phyloP scores from a whole-genome alignment of 2,329 filamentous ascomycete species.

The Aspergillus cejpii region DNA sequence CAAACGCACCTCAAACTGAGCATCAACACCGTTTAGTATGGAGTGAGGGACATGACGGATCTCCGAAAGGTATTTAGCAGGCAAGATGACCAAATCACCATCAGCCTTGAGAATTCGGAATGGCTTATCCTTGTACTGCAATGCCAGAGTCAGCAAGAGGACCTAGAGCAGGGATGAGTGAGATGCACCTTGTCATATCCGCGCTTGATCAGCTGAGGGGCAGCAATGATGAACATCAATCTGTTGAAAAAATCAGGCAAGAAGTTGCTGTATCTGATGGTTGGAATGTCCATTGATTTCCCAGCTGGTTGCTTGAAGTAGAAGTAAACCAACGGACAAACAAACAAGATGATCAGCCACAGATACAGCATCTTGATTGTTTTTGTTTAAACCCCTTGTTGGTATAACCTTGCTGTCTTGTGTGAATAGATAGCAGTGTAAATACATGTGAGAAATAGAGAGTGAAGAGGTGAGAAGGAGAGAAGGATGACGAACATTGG shows the following conservation, averaged over 20 bases:
- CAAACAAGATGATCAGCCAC: not conserved
- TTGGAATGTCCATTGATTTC: conserved; percentile 15
- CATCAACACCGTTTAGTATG: conserved; percentile 23
- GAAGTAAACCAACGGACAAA: not conserved
- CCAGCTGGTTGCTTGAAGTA: not conserved
- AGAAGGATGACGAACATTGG: not conserved
- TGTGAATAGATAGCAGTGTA: too few species aligned
- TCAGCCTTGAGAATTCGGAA: conserved; percentile 27
- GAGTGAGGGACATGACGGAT: conserved; percentile 16
- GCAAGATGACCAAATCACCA: conserved; percentile 25
- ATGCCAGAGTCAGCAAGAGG: conserved; percentile 1
- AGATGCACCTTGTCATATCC: conserved; percentile 23
- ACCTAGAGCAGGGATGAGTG: not conserved
- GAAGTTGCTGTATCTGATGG: conserved; percentile 15
- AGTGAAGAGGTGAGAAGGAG: not conserved
- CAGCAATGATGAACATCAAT: conserved; percentile 21
- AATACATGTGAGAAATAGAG: too few species aligned
- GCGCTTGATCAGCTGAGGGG: conserved; percentile 18
- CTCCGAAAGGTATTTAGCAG: conserved; percentile 23
- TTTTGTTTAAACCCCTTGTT: too few species aligned
- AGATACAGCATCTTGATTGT: not conserved
- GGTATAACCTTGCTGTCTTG: too few species aligned
- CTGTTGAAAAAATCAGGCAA: conserved; percentile 24
- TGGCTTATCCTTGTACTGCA: conserved; percentile 23
- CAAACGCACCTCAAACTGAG: conserved; percentile 23